A percentile compares a stretch with the other conserved stretches of the same genome.
These are phyloP conservation scores for Colletotrichum sp. DNA, from an alignment of 2,329 filamentous ascomycete species.

Conservation along the genomic window DNA sequence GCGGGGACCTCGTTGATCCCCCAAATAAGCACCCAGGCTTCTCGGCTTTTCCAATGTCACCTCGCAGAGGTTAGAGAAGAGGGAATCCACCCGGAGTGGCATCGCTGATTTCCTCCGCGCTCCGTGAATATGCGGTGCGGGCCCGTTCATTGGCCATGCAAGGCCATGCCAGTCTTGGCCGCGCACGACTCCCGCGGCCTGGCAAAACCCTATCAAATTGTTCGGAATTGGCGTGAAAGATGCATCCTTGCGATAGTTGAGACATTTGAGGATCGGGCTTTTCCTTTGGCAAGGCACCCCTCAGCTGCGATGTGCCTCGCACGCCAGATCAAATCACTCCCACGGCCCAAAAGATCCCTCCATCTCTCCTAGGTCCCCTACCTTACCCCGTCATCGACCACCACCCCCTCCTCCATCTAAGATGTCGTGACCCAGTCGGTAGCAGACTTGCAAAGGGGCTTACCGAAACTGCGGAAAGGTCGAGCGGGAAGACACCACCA, in stretches of 20 bases:
- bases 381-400: neutral
- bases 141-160: neutral
- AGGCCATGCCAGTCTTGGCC: neutral
- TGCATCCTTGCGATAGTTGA: neutral
- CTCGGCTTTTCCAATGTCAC: neutral
- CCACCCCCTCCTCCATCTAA: neutral
- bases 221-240: neutral
- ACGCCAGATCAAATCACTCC: neutral
- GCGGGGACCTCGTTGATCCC: neutral
- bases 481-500: neutral
- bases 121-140: neutral
- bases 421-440: neutral
- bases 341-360: neutral
- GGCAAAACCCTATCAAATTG: constrained; percentile 7
- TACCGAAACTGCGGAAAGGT: neutral
- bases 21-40: neutral
- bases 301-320: neutral
- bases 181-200: neutral
- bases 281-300: neutral
- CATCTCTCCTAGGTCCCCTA: neutral
- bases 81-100: neutral
- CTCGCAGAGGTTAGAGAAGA: neutral
- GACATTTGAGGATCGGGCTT: neutral
- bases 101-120: neutral
- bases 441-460: neutral